Evolutionary conservation across 352 stramenopile genomes (phyloP), one percentile per base, ranked within the genome.

Genomic region (Pythium rishiriense): DNA sequence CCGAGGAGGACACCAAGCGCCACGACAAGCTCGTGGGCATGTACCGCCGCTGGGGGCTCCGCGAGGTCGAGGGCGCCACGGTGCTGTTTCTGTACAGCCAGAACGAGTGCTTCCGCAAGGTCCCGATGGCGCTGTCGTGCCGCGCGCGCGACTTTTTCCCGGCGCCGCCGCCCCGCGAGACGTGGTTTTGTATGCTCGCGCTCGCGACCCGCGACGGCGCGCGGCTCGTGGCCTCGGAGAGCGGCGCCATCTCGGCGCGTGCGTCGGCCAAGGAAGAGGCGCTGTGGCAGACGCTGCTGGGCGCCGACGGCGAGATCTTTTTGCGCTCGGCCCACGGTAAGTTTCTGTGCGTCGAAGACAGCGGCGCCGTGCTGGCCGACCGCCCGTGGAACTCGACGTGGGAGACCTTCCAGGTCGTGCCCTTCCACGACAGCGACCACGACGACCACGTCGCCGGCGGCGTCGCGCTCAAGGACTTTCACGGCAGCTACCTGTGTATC

Each of bases 371-470:
- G 61, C 62, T 91, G 31, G 86, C 86, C 0, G 78, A 94, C 58
- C 81, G 86, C 0, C 79, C 51, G 10, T 62, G 82, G 57, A 91
- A 93, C 70, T 94, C 86, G 61, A 94, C 86, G 29, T 94, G 86
- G 86, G 86, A 94, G 56, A 94, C 86, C n/a, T 93, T 94, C 72
- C 79, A 90, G 59, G 77, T 92, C 25, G 74, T 93, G 56, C 83
- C 86, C 39, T 78, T 86, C 43, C 78, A 80, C 51, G 62, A 21
- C 28, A 15, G n/a, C 15, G 33, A 37, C 15, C 29, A 41, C 1
- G 31, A 58, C 22, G 24, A 52, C 19, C 31, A 58, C 15, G 5
- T 8, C 0, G 41, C 21, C 28, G 78, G 74, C 17, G 81, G 81
- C 43, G 79, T 94, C 49, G 83, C 83, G 59, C 72, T 94, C 48